Evolutionary conservation across 768 basidiomycete species (phyloP).

Genomic region (Leccinum pellstonianum): DNA sequence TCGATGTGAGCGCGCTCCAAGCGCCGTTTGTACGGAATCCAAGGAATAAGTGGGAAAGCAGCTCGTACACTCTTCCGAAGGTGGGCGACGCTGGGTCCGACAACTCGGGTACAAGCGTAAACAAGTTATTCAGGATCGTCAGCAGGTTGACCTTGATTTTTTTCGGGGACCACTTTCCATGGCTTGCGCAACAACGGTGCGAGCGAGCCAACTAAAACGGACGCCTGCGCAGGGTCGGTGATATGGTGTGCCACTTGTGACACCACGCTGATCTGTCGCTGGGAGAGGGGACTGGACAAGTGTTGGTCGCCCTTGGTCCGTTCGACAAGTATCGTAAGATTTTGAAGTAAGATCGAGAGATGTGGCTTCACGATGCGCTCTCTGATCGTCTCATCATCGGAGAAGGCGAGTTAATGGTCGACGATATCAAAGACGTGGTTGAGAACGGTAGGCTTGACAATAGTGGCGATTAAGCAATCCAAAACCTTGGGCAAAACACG

Average conservation of each 20-base stretch:
- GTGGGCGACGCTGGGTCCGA: slow-evolving; percentile 41
- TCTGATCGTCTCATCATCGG: slow-evolving; percentile 50
- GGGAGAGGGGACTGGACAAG: slow-evolving; percentile 63
- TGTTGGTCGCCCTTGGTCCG: slow-evolving; percentile 49
- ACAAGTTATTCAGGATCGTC: slow-evolving; percentile 61
- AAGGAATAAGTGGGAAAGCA: slow-evolving; percentile 79
- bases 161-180: slow-evolving; percentile 54
- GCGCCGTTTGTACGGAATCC: slow-evolving; percentile 68
- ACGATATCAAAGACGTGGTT: slow-evolving; percentile 74
- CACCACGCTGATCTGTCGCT: slow-evolving; percentile 80
- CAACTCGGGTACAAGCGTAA: slow-evolving; percentile 67
- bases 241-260: slow-evolving; percentile 78
- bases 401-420: slow-evolving; percentile 60
- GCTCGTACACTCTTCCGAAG: slow-evolving; percentile 54
- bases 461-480: slow-evolving; percentile 74
- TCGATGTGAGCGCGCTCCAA: slow-evolving; percentile 64
- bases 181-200: slow-evolving; percentile 79
- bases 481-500: slow-evolving; percentile 75
- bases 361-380: slow-evolving; percentile 64
- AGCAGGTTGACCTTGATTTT: slow-evolving; percentile 83
- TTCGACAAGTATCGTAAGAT: slow-evolving; percentile 68
- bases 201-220: slow-evolving; percentile 68
- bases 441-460: slow-evolving; percentile 79
- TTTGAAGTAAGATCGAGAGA: slow-evolving; percentile 68
- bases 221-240: slow-evolving; percentile 66